A percentile compares a stretch with the other conserved stretches of the same genome.
Conservation (phyloP, 768 basidiomycete genomes). For the Tephrocybe sp. region DNA sequence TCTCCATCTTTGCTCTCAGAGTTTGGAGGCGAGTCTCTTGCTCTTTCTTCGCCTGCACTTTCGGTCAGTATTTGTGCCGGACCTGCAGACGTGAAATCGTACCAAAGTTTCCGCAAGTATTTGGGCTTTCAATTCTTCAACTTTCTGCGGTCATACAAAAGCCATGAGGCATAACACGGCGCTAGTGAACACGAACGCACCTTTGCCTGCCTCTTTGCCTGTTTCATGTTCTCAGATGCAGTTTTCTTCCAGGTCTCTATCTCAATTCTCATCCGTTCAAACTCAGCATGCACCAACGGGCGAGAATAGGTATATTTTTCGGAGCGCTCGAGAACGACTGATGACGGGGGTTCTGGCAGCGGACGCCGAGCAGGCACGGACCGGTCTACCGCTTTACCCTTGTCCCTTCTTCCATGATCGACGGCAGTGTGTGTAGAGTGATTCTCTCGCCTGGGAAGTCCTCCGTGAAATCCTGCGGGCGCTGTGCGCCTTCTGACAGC, state of each 20-base stretch:
- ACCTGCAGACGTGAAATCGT: constrained; percentile 1
- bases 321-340: constrained; percentile 8
- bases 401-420: constrained; percentile 18
- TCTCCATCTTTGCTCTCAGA: constrained; percentile 45
- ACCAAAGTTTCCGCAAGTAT: constrained; percentile 39
- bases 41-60: constrained; percentile 48
- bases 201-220: constrained; percentile 56
- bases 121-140: constrained; percentile 53
- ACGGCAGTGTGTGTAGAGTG: background rate
- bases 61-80: no score
- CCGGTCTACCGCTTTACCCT: constrained; percentile 22
- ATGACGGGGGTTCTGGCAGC: constrained; percentile 1
- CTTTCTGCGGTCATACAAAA: constrained; percentile 37
- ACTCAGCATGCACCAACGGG: constrained; percentile 45
- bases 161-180: constrained; percentile 7
- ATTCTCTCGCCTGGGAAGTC: constrained; percentile 1
- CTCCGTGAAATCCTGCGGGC: background rate
- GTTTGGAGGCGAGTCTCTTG: constrained; percentile 44
- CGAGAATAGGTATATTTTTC: constrained; percentile 27
- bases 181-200: constrained; percentile 29
- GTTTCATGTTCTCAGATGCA: constrained; percentile 47
- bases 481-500: background rate
- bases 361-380: constrained; percentile 13
- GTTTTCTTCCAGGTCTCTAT: constrained; percentile 54
- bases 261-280: constrained; percentile 57